These are phyloP conservation scores for Xylariaceae sp. DNA, from an alignment of 2,329 filamentous ascomycete species.

Conservation along the genomic window DNA sequence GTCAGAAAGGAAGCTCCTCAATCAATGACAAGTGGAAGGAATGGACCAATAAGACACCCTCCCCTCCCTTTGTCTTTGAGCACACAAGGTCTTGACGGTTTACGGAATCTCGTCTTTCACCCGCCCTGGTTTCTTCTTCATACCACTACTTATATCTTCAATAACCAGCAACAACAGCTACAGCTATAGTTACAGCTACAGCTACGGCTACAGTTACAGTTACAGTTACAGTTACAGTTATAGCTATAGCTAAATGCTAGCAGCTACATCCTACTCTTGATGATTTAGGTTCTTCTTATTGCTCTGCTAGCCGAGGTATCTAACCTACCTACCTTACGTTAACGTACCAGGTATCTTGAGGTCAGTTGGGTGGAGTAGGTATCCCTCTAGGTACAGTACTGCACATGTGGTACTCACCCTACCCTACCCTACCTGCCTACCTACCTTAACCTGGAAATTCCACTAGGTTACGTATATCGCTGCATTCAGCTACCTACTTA, in stretches of 20 bases:
- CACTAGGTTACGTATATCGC: too few relatives aligned
- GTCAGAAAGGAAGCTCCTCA: constrained; percentile 37
- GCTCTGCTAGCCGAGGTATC: constrained; percentile 1
- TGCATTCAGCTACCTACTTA: constrained; percentile 24
- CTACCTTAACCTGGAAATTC: constrained; percentile 24
- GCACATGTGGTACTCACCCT: neutral
- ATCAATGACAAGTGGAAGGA: constrained; percentile 13
- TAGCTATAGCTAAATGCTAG: too few relatives aligned
- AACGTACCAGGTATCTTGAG: neutral
- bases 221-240: too few relatives aligned
- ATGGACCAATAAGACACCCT: constrained; percentile 19
- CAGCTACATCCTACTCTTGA: too few relatives aligned
- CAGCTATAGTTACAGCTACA: too few relatives aligned
- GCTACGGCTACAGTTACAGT: too few relatives aligned
- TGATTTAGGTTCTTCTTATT: too few relatives aligned
- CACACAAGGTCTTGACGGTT: constrained; percentile 9
- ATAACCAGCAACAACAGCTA: constrained; percentile 1
- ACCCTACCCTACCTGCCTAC: constrained; percentile 11
- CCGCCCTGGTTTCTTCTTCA: neutral
- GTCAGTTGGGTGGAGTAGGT: too few relatives aligned
- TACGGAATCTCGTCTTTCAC: too few relatives aligned
- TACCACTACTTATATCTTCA: neutral
- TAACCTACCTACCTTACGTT: neutral
- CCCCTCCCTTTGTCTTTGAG: constrained; percentile 25
- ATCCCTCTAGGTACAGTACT: neutral